A percentile compares a stretch with the other conserved stretches of the same genome.
Conservation (phyloP, 116 monocot genomes). For the Iris pallida region DNA sequence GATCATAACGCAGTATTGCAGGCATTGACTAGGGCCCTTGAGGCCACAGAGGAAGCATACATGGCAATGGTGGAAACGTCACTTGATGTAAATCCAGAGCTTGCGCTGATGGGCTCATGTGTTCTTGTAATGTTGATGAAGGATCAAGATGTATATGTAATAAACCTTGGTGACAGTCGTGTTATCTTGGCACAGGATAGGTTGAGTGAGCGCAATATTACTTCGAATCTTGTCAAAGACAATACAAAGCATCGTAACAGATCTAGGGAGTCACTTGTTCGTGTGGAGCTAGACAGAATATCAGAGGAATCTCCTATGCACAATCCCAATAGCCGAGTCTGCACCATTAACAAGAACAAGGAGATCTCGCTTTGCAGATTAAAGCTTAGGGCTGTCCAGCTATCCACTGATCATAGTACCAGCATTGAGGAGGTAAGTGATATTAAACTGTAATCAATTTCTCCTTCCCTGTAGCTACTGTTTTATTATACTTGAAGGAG, state of each 20-base stretch:
- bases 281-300: slow-evolving; percentile 88
- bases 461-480: too few species aligned
- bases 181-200: slow-evolving; percentile 87
- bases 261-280: slow-evolving; percentile 68
- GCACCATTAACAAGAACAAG: slow-evolving; percentile 53
- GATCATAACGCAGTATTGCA: slow-evolving; percentile 80
- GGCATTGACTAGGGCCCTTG: slow-evolving; percentile 76
- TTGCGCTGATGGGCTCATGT: slow-evolving; percentile 97
- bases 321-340: slow-evolving; percentile 46
- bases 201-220: slow-evolving; percentile 29
- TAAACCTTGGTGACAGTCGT: slow-evolving; percentile 98
- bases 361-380: slow-evolving; percentile 73
- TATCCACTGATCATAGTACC: slow-evolving; percentile 88
- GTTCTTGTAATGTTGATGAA: slow-evolving; percentile 99
- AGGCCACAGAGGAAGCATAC: slow-evolving; percentile 80
- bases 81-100: slow-evolving; percentile 84
- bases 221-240: slow-evolving; percentile 28
- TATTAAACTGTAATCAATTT: not conserved
- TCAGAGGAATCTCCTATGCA: slow-evolving; percentile 92
- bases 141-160: slow-evolving; percentile 95
- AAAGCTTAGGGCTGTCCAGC: slow-evolving; percentile 73
- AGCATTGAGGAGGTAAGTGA: slow-evolving; percentile 68
- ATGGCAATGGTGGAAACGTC: slow-evolving; percentile 81
- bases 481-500: too few species aligned
- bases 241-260: slow-evolving; percentile 47